Base-by-base conservation (phyloP, 2,329 filamentous ascomycete genomes). In the Dactylellina parvicollis region DNA sequence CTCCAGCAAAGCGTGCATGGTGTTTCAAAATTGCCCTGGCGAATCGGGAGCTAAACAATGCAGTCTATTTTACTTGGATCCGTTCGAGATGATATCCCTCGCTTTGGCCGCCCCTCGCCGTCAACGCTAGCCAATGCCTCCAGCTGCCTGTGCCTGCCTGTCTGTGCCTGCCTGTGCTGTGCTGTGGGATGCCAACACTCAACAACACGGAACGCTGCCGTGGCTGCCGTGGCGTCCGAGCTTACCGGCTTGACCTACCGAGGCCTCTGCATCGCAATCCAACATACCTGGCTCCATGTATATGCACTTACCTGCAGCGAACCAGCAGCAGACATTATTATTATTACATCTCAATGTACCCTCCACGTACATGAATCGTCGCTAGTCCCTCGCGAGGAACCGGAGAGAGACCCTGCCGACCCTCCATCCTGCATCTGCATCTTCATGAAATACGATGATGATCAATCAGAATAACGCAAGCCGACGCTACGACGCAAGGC, bases 401-500 rank as follows among this genome's bases (percentile, higher is more conserved):
- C 42, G 34, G 36, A 64, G 50, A 38, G 14, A 40, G 36, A 47
- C 52, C 36, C 34, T 32, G 34, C 54, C 32, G 18, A 42, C 24
- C 24, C 44, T 40, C 42, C 49, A 70, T 56, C 40, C 47, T 62
- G 42, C 42, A 60, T 26, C 54, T 44, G 52, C 62, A 57, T 46
- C 59, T 44, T 59, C 50, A 30, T 36, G 30, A 32, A 59, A 59
- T 72, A 57, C 55, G 57, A 72, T 64, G 57, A 64, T 57, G 59
- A 72, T 54, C 59, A 72, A 60, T 56, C 26, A 47, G 57, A 54
- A 72, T 61, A 72, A 54, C 67, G 59, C 59, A 65, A 72, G 47
- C 34, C 26, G 30, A 54, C 16, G 20, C 57, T 26, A 26, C 47
- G 24, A 28, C 57, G 30, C 26, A 52, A 42, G 57, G 40, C 56